Evolutionary conservation across 2,329 filamentous ascomycete genomes (phyloP).

Genomic region (Cytospora paraplurivora): DNA sequence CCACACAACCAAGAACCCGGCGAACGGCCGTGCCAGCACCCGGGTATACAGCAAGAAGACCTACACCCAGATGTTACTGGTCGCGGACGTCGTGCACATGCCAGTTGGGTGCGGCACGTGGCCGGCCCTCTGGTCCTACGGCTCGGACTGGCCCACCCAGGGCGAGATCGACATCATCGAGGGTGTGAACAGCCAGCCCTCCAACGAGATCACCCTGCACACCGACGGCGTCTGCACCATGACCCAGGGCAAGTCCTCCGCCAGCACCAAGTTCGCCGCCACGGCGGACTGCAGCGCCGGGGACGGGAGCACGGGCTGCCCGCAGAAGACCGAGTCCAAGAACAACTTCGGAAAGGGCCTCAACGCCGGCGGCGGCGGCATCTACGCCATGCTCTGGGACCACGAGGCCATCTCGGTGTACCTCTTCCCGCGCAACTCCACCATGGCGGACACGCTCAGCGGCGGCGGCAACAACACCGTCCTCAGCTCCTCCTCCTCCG

Average conservation of each 20-base stretch:
- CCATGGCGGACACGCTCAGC: conserved; percentile 29
- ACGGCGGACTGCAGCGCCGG: conserved; percentile 60
- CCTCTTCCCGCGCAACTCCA: conserved; percentile 70
- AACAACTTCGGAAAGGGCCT: conserved; percentile 68
- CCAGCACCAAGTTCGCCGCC: conserved; percentile 44
- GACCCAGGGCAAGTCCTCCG: conserved; percentile 48
- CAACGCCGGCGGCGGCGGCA: conserved; percentile 68
- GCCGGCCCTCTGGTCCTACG: conserved; percentile 74
- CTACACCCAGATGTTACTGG: conserved; percentile 70
- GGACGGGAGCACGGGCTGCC: conserved; percentile 59
- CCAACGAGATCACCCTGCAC: conserved; percentile 69
- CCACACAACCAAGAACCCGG: conserved; percentile 55
- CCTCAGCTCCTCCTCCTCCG: conserved; percentile 56
- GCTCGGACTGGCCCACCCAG: conserved; percentile 66
- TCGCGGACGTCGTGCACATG: conserved; percentile 76
- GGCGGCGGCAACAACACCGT: no score
- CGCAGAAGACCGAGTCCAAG: conserved; percentile 52
- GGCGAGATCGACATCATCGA: conserved; percentile 84
- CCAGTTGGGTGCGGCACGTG: conserved; percentile 75
- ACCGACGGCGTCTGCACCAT: conserved; percentile 64
- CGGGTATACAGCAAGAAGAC: conserved; percentile 67
- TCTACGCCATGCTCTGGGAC: conserved; percentile 80
- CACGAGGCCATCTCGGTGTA: conserved; percentile 71
- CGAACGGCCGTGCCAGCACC: conserved; percentile 67
- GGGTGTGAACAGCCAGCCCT: conserved; percentile 65